phyloP scores from a whole-genome alignment of 768 basidiomycete genomes.

The Auriscalpium vulgare region DNA sequence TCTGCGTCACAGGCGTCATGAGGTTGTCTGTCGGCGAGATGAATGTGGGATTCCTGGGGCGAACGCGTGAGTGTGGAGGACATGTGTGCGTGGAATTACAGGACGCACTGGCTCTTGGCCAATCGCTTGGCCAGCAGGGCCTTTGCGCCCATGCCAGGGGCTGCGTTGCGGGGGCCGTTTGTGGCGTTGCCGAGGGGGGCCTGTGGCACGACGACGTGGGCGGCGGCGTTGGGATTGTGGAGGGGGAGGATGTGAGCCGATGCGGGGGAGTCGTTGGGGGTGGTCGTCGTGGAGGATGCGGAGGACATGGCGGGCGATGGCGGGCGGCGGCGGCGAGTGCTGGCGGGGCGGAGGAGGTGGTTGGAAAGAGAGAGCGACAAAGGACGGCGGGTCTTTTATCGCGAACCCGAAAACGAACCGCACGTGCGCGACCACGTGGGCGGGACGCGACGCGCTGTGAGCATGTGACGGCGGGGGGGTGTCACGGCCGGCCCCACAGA shows the following conservation, averaged over 20 bases:
- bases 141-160: conserved; percentile 77
- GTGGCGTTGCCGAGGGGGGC: conserved; percentile 68
- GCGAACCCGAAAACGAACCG: neutral
- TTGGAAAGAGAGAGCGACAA: neutral
- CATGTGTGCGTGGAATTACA: conserved; percentile 1
- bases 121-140: conserved; percentile 91
- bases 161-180: conserved; percentile 43
- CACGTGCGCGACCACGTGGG: neutral
- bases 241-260: conserved; percentile 62
- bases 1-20: conserved; percentile 90
- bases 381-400: too few relatives aligned
- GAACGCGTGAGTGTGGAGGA: conserved; percentile 2
- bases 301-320: neutral
- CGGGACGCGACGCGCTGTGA: neutral
- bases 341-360: neutral
- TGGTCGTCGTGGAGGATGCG: conserved; percentile 47
- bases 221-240: conserved; percentile 79
- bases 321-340: neutral
- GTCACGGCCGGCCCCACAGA: neutral
- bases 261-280: conserved; percentile 61
- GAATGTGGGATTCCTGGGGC: conserved; percentile 70
- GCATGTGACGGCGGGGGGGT: neutral
- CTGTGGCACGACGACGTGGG: conserved; percentile 69
- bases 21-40: conserved; percentile 94
- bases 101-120: conserved; percentile 76